These are phyloP conservation scores for Pisolithus tinctorius DNA, from an alignment of 768 basidiomycete genomes.

Conservation along the genomic window DNA sequence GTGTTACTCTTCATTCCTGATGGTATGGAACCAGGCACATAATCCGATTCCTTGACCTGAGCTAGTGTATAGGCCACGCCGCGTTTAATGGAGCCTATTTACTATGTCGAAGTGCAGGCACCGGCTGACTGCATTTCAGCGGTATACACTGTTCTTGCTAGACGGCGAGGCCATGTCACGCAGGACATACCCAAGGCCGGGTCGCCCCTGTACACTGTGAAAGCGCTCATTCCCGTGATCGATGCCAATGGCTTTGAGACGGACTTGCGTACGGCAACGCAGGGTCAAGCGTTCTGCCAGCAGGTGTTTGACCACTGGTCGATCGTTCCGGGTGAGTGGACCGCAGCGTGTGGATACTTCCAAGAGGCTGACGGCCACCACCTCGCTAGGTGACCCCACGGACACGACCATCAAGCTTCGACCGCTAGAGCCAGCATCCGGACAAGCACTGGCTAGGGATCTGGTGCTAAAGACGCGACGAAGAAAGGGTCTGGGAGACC, in stretches of 20 bases:
- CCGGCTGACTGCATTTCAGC: conserved; percentile 98
- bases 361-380: not conserved
- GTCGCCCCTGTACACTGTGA: conserved; percentile 95
- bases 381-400: conserved; percentile 79
- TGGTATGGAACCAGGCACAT: conserved; percentile 49
- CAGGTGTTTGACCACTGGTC: conserved; percentile 99
- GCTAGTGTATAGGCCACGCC: conserved; percentile 70
- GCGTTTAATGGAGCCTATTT: conserved; percentile 93
- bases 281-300: conserved; percentile 98
- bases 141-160: conserved; percentile 97
- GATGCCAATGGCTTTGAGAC: conserved; percentile 99
- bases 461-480: conserved; percentile 94
- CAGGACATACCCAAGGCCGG: conserved; percentile 98
- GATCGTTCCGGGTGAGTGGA: conserved; percentile 81
- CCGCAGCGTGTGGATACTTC: not conserved
- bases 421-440: conserved; percentile 94
- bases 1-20: conserved; percentile 97
- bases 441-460: conserved; percentile 90
- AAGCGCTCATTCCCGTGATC: conserved; percentile 96
- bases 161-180: conserved; percentile 97
- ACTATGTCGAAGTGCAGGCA: conserved; percentile 99
- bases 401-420: conserved; percentile 95
- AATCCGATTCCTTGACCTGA: not conserved
- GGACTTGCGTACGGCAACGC: conserved; percentile 93
- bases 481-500: conserved; percentile 93